phyloP scores from a whole-genome alignment of 768 basidiomycete genomes.

The Russula earlei region DNA sequence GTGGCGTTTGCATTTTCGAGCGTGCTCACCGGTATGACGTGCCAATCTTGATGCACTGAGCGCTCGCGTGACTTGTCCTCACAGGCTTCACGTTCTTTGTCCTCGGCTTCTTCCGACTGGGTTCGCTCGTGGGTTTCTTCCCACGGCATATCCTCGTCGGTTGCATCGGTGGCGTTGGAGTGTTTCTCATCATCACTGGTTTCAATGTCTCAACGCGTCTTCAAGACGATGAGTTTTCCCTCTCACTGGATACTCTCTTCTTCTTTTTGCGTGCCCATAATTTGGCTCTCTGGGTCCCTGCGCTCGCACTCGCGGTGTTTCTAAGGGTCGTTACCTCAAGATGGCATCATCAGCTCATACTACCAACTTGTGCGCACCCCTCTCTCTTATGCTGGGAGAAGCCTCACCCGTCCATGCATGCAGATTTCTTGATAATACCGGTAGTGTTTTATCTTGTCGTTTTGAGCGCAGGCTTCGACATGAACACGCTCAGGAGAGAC shows the following conservation, averaged over 20 bases:
- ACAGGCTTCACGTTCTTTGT: conserved; percentile 72
- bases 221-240: conserved; percentile 65
- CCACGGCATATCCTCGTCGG: conserved; percentile 96
- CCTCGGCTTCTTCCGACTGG: conserved; percentile 77
- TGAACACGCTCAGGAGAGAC: conserved; percentile 44
- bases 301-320: conserved; percentile 64
- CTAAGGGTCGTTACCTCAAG: conserved; percentile 72
- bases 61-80: background rate
- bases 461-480: conserved; percentile 47
- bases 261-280: conserved; percentile 59
- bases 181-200: conserved; percentile 85
- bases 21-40: conserved; percentile 66
- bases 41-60: background rate
- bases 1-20: conserved; percentile 83
- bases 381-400: conserved; percentile 3
- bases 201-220: conserved; percentile 80
- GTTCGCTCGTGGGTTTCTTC: conserved; percentile 87
- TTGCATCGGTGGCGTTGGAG: conserved; percentile 93
- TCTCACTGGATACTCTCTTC: conserved; percentile 54
- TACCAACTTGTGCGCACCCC: conserved; percentile 66
- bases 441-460: conserved; percentile 77
- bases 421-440: conserved; percentile 78
- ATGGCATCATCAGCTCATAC: conserved; percentile 82
- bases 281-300: conserved; percentile 69
- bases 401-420: background rate